These are phyloP conservation scores for Stylosanthes scabra DNA, from an alignment of 331 rosid genomes.

Conservation along the genomic window DNA sequence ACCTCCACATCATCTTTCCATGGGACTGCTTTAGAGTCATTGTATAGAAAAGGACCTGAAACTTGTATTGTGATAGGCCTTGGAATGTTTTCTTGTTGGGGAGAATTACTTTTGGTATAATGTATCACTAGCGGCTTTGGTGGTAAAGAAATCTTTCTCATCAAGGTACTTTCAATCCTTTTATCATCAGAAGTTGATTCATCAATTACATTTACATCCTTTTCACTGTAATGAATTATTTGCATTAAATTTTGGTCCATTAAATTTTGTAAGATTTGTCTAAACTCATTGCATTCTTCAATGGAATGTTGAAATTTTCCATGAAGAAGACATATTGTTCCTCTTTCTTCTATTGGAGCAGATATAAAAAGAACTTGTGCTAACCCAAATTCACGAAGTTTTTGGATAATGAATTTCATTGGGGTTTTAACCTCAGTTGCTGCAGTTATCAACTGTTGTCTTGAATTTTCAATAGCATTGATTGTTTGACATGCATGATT, in stretches of 20 bases:
- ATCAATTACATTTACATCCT: not conserved
- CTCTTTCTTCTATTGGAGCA: no score
- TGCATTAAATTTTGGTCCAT: not conserved
- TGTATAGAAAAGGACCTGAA: not conserved
- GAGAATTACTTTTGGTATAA: no score
- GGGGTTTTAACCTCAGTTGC: not conserved
- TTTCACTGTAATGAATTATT: not conserved
- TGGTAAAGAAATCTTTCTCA: not conserved
- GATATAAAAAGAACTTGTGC: not conserved
- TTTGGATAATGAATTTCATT: not conserved
- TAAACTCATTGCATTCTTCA: not conserved
- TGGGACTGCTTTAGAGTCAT: not conserved
- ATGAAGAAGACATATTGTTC: not conserved
- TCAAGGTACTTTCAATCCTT: not conserved
- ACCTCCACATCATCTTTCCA: not conserved
- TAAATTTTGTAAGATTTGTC: not conserved
- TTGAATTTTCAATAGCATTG: not conserved
- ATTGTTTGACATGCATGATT: not conserved
- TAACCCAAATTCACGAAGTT: not conserved
- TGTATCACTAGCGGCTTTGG: not conserved
- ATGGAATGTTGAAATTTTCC: not conserved
- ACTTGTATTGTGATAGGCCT: not conserved
- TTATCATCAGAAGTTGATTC: no score
- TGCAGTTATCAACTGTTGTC: no score
- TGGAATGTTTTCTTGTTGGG: no score